A percentile compares a stretch with the other conserved stretches of the same genome.
Conservation (phyloP, 176 grass and related monocot genomes). For the Triticum monococcum region DNA sequence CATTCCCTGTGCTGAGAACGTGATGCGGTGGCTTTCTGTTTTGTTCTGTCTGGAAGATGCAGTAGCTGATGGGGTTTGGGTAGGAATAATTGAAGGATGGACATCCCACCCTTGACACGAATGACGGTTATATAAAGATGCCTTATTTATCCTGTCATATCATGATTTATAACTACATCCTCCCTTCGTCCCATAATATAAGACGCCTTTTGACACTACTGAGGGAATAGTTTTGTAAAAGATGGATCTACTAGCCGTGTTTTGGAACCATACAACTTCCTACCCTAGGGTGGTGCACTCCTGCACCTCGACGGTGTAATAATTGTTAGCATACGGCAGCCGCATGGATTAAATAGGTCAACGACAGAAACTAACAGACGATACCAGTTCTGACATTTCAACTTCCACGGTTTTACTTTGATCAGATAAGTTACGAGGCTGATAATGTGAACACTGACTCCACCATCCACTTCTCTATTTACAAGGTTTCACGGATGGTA, state of each 20-base stretch:
- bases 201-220: too few species aligned
- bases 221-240: too few species aligned
- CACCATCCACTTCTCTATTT: background rate
- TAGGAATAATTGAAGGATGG: background rate
- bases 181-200: too few species aligned
- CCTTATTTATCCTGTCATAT: background rate
- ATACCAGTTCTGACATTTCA: background rate
- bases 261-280: background rate
- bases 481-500: background rate
- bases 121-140: too few species aligned
- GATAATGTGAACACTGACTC: background rate
- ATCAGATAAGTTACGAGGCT: background rate
- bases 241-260: too few species aligned
- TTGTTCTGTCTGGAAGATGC: background rate
- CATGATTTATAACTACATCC: background rate
- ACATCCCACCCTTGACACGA: too few species aligned
- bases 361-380: background rate
- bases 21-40: background rate
- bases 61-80: background rate
- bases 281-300: background rate
- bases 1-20: background rate
- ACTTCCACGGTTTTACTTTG: background rate
- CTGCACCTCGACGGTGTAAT: background rate
- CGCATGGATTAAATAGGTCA: background rate
- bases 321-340: background rate